These are phyloP conservation scores for Ceratorhiza oryzae-sativae DNA, from an alignment of 1,284 basidiomycete genomes.

Conservation along the genomic window DNA sequence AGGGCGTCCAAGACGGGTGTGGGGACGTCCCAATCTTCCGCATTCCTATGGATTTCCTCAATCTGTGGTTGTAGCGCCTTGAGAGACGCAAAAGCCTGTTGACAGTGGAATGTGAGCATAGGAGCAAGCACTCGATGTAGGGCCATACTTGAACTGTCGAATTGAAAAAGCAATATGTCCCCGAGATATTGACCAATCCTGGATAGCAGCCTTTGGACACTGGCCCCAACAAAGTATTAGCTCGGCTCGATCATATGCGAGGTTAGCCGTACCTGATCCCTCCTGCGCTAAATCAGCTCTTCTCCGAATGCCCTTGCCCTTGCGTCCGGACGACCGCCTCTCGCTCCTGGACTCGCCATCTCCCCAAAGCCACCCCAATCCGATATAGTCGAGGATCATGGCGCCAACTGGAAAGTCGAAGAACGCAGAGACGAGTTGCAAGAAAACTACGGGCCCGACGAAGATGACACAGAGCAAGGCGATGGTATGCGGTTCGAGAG, in stretches of 20 bases:
- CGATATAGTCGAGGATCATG: constrained; percentile 30
- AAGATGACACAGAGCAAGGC: constrained; percentile 16
- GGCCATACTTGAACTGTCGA: constrained; percentile 81
- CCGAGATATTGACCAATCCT: constrained; percentile 91
- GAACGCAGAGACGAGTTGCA: constrained; percentile 29
- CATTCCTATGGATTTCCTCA: constrained; percentile 71
- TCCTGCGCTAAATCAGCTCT: constrained; percentile 32
- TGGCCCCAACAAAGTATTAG: background rate
- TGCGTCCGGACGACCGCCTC: background rate
- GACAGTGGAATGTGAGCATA: constrained; percentile 38
- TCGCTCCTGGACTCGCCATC: constrained; percentile 31
- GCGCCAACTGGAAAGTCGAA: constrained; percentile 15
- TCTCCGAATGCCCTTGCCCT: constrained; percentile 13
- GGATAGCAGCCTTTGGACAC: constrained; percentile 64
- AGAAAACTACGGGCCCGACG: constrained; percentile 5
- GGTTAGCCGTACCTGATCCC: background rate
- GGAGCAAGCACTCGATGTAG: constrained; percentile 15
- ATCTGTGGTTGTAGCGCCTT: constrained; percentile 78
- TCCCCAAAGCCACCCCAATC: constrained; percentile 22
- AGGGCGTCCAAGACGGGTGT: constrained; percentile 85
- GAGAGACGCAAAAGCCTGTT: constrained; percentile 82
- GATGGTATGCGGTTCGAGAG: constrained; percentile 31
- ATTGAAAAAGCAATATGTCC: constrained; percentile 95
- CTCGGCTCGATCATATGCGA: background rate
- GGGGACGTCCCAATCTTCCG: constrained; percentile 76